Percentiles rank a stretch among this genome's conserved stretches.
phyloP scores from a whole-genome alignment of 345 rosid genomes.

The Brassica cretica region DNA sequence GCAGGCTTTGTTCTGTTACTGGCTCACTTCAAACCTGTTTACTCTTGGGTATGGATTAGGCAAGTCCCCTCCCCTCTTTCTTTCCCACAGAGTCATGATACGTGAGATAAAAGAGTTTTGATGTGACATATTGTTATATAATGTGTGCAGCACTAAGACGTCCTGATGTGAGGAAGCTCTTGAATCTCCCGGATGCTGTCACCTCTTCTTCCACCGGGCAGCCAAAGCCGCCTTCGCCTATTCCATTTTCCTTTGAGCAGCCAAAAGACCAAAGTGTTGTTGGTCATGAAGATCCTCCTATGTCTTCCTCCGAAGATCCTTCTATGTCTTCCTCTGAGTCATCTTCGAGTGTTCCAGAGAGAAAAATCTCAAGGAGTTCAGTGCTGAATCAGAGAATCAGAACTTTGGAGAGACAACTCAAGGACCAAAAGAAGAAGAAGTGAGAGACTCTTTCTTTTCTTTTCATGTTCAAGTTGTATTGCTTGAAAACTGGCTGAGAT shows the following conservation, averaged over 20 bases:
- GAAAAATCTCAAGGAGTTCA: constrained; percentile 44
- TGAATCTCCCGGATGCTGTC: constrained; percentile 39
- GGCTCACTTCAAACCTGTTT: constrained; percentile 57
- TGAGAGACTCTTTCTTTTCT: not conserved
- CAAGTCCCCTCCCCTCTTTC: constrained; percentile 27
- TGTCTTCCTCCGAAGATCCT: not conserved
- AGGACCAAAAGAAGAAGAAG: constrained; percentile 38
- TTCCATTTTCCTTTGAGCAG: constrained; percentile 37
- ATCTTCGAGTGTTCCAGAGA: constrained; percentile 30
- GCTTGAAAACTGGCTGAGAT: constrained; percentile 18
- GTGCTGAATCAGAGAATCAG: constrained; percentile 46
- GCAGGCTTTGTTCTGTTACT: constrained; percentile 56
- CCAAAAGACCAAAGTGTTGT: constrained; percentile 27
- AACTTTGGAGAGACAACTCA: constrained; percentile 44
- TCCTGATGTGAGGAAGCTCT: constrained; percentile 46
- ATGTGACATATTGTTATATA: constrained; percentile 13
- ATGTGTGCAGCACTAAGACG: constrained; percentile 41
- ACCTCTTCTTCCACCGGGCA: constrained; percentile 30
- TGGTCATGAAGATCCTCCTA: constrained; percentile 19
- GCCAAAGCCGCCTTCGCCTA: constrained; percentile 29
- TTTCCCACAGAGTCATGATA: not conserved
- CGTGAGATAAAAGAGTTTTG: not conserved
- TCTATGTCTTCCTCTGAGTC: constrained; percentile 22
- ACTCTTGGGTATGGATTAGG: constrained; percentile 49
- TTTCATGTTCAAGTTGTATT: constrained; percentile 14